A percentile compares a stretch with the other conserved stretches of the same genome.
Conservation (phyloP, 345 rosid genomes). For the Populus davidiana region DNA sequence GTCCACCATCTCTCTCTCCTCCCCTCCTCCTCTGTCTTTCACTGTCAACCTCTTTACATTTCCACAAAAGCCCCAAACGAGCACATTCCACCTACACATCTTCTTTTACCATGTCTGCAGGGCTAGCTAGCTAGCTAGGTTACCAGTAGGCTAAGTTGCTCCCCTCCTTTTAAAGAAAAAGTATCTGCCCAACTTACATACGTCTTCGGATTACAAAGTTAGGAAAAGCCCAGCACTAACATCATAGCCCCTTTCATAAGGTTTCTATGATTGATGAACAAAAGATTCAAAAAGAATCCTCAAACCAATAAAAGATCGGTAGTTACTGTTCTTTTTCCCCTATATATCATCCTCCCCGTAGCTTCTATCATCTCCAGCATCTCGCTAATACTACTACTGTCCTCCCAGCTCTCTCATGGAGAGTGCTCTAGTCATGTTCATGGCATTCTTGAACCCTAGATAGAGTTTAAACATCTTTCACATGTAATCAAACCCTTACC, state of each 20-base stretch:
- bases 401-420: neutral
- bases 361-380: neutral
- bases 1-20: constrained; percentile 21
- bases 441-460: constrained; percentile 16
- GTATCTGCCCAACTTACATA: constrained; percentile 10
- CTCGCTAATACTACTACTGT: neutral
- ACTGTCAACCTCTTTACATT: constrained; percentile 21
- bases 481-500: neutral
- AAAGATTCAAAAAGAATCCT: constrained; percentile 14
- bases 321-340: constrained; percentile 5
- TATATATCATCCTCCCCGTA: constrained; percentile 3
- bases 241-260: constrained; percentile 34
- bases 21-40: neutral
- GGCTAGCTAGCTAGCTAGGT: neutral
- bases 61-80: constrained; percentile 23
- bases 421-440: neutral
- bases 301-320: constrained; percentile 12
- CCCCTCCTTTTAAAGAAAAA: constrained; percentile 19
- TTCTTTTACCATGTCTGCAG: neutral
- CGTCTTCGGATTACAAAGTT: neutral
- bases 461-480: neutral
- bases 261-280: constrained; percentile 37
- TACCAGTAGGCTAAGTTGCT: constrained; percentile 19
- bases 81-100: neutral
- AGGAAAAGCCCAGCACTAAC: constrained; percentile 16